Evolutionary conservation across 1,284 basidiomycete genomes (phyloP).

Genomic region (Ustilago nuda): DNA sequence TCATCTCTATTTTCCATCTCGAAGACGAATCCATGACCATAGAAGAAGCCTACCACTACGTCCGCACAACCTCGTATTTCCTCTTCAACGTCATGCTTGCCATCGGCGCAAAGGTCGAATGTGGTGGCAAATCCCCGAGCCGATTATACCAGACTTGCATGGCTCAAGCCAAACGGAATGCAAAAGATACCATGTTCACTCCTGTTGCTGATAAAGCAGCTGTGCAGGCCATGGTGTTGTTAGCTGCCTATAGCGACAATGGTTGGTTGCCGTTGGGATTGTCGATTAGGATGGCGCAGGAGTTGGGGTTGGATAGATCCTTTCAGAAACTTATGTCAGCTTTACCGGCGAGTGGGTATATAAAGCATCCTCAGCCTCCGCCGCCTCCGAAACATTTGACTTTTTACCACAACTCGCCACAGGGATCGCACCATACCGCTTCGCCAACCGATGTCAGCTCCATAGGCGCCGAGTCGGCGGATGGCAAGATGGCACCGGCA

Average conservation of each 20-base stretch:
- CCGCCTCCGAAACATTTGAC: conserved; percentile 40
- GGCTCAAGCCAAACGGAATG: conserved; percentile 93
- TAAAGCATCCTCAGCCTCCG: conserved; percentile 29
- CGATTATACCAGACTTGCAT: conserved; percentile 88
- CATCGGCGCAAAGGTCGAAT: conserved; percentile 88
- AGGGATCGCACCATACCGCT: conserved; percentile 77
- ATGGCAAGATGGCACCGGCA: conserved; percentile 24
- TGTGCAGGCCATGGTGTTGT: conserved; percentile 90
- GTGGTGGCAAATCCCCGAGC: conserved; percentile 84
- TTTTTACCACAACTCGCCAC: conserved; percentile 45
- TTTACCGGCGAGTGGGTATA: conserved; percentile 22
- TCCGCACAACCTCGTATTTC: conserved; percentile 90
- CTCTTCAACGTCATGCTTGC: conserved; percentile 90
- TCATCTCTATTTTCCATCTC: conserved; percentile 93
- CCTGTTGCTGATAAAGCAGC: conserved; percentile 92
- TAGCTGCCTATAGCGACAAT: conserved; percentile 92
- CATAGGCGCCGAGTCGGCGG: conserved; percentile 22
- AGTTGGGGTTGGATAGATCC: conserved; percentile 88
- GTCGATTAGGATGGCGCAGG: conserved; percentile 92
- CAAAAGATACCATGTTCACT: conserved; percentile 88
- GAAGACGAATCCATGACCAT: conserved; percentile 92
- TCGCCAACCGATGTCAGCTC: conserved; percentile 41
- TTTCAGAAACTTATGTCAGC: conserved; percentile 80
- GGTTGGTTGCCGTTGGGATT: conserved; percentile 92
- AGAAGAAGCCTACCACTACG: conserved; percentile 74